Conservation (phyloP, 2,329 filamentous ascomycete species). For the Lachnellula occidentalis region DNA sequence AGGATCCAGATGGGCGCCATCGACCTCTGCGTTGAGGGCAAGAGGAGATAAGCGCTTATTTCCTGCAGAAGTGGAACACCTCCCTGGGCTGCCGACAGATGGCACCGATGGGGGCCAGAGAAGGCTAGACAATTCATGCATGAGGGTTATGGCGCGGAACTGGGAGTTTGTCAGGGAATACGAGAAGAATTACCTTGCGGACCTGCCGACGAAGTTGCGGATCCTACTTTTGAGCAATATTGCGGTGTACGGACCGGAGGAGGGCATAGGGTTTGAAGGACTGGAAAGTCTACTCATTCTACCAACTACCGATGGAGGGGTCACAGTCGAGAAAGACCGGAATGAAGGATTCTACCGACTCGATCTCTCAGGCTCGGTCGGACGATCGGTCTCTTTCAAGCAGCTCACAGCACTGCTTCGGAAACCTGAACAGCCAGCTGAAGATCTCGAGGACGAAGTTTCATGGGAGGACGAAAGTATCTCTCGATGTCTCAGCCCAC, state of each 20-base stretch:
- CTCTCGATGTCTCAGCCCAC: conserved; percentile 15
- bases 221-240: conserved; percentile 47
- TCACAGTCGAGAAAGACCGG: conserved; percentile 15
- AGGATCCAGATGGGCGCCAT: conserved; percentile 29
- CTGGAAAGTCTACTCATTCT: conserved; percentile 42
- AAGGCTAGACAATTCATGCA: conserved; percentile 42
- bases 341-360: conserved; percentile 47
- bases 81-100: conserved; percentile 35
- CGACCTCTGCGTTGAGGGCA: conserved; percentile 4
- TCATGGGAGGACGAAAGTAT: conserved; percentile 29
- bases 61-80: conserved; percentile 26
- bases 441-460: conserved; percentile 5
- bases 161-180: conserved; percentile 53
- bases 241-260: conserved; percentile 37
- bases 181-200: conserved; percentile 51
- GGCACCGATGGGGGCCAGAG: conserved; percentile 2
- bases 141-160: conserved; percentile 46
- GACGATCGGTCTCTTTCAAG: conserved; percentile 45
- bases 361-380: conserved; percentile 49
- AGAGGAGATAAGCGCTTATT: conserved; percentile 22
- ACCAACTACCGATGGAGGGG: conserved; percentile 27
- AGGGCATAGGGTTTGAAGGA: conserved; percentile 46
- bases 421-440: conserved; percentile 5
- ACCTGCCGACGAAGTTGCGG: conserved; percentile 48
- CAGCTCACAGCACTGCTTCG: conserved; percentile 46